Evolutionary conservation across 2,329 filamentous ascomycete genomes (phyloP).

Genomic region (Thelonectria discophora): DNA sequence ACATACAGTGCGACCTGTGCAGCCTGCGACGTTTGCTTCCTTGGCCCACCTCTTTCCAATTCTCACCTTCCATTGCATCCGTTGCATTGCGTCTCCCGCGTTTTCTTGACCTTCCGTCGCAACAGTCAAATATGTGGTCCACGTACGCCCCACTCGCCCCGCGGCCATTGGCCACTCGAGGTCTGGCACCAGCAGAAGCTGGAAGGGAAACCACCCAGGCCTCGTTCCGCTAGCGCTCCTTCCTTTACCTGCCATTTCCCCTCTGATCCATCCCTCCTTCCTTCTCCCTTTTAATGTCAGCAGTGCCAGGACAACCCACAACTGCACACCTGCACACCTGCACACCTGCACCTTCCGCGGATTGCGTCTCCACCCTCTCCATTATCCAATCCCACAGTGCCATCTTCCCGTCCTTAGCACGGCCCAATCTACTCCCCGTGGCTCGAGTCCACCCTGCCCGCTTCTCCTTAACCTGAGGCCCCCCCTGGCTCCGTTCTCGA

Average conservation of each 20-base stretch:
- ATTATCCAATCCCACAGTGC: constrained; percentile 10
- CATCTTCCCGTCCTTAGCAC: neutral
- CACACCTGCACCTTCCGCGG: constrained; percentile 6
- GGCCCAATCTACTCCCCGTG: neutral
- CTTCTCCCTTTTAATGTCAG: constrained; percentile 17
- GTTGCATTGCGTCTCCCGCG: neutral
- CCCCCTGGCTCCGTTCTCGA: constrained; percentile 9
- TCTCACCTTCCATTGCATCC: too few species aligned
- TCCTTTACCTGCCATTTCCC: constrained; percentile 17
- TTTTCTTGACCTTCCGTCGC: neutral
- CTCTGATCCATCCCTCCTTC: neutral
- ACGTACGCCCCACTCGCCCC: too few species aligned
- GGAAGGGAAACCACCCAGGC: too few species aligned
- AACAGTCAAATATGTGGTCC: too few species aligned
- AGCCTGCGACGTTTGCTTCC: neutral
- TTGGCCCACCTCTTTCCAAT: neutral
- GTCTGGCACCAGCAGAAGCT: neutral
- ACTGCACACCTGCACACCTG: neutral
- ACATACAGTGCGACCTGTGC: neutral
- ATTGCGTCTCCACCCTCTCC: constrained; percentile 13
- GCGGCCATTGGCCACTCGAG: neutral
- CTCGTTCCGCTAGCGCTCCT: neutral
- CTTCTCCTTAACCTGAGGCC: constrained; percentile 19
- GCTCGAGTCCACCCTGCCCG: constrained; percentile 7
- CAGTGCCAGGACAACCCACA: constrained; percentile 1